Conservation (phyloP, 805 yeast genomes). For the Candida xiaguanensis region DNA sequence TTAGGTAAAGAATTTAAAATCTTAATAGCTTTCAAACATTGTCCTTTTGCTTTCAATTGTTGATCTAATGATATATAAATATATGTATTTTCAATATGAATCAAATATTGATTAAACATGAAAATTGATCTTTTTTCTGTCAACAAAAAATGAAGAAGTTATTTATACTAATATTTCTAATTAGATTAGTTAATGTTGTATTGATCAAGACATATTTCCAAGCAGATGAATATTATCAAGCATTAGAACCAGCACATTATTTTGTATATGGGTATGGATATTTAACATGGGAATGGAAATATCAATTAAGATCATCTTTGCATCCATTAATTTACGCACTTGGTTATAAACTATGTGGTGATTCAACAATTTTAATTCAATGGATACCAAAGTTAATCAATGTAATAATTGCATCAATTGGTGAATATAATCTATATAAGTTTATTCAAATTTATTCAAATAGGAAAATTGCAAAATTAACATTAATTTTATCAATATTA, state of each 20-base stretch:
- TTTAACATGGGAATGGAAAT: constrained; percentile 92
- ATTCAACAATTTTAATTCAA: constrained; percentile 33
- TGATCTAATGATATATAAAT: constrained; percentile 14
- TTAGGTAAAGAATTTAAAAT: constrained; percentile 18
- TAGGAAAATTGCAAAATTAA: constrained; percentile 33
- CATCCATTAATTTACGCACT: constrained; percentile 72
- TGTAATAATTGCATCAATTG: constrained; percentile 65
- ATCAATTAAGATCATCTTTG: constrained; percentile 67
- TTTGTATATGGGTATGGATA: constrained; percentile 76
- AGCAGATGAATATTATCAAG: constrained; percentile 94
- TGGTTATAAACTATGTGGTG: constrained; percentile 27
- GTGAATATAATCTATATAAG: constrained; percentile 58
- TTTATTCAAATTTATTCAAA: constrained; percentile 41
- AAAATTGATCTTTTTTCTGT: no score
- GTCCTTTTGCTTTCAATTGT: constrained; percentile 15
- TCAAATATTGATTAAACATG: not conserved
- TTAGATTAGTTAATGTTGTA: constrained; percentile 54
- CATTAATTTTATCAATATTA: constrained; percentile 48
- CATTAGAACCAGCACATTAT: constrained; percentile 85
- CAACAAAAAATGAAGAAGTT: no score
- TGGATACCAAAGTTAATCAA: constrained; percentile 64
- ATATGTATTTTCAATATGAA: constrained; percentile 15
- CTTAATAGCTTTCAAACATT: constrained; percentile 22
- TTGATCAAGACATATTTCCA: constrained; percentile 77
- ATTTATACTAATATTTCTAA: constrained; percentile 7